These are phyloP conservation scores for Pharus latifolius DNA, from an alignment of 176 grass and related monocot genomes.

Conservation along the genomic window DNA sequence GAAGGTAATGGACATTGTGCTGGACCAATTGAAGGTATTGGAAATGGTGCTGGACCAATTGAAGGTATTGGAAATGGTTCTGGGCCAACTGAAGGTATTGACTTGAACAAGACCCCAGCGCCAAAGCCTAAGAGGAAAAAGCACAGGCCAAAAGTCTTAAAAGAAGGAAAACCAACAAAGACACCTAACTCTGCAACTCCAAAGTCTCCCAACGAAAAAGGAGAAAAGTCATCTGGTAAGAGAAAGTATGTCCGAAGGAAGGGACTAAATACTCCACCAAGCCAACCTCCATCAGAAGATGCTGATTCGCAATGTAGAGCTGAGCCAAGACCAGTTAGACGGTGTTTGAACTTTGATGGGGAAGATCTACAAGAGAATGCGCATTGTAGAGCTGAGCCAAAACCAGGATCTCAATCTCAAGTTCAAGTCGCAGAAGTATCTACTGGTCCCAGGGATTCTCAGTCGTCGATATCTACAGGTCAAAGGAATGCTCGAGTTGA, in stretches of 20 bases:
- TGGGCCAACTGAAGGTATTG: conserved; percentile 36
- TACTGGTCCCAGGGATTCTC: neutral
- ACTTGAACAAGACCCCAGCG: conserved; percentile 57
- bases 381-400: neutral
- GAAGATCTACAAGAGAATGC: conserved; percentile 24
- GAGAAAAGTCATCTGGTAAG: conserved; percentile 43
- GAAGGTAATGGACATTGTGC: conserved; percentile 6
- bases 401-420: neutral
- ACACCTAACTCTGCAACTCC: conserved; percentile 37
- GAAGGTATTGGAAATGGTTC: neutral
- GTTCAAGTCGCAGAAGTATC: neutral
- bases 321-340: conserved; percentile 26
- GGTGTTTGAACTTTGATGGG: conserved; percentile 37
- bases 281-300: conserved; percentile 12
- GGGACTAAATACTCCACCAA: neutral
- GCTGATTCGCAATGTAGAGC: conserved; percentile 1
- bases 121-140: conserved; percentile 51
- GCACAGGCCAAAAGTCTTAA: conserved; percentile 60
- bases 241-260: conserved; percentile 77
- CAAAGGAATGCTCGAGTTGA: conserved; percentile 15
- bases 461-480: neutral
- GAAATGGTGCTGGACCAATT: neutral
- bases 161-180: conserved; percentile 29
- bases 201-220: conserved; percentile 21
- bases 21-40: neutral